phyloP scores from a whole-genome alignment of 2,329 filamentous ascomycete genomes.

The Fusarium verrucosum region DNA sequence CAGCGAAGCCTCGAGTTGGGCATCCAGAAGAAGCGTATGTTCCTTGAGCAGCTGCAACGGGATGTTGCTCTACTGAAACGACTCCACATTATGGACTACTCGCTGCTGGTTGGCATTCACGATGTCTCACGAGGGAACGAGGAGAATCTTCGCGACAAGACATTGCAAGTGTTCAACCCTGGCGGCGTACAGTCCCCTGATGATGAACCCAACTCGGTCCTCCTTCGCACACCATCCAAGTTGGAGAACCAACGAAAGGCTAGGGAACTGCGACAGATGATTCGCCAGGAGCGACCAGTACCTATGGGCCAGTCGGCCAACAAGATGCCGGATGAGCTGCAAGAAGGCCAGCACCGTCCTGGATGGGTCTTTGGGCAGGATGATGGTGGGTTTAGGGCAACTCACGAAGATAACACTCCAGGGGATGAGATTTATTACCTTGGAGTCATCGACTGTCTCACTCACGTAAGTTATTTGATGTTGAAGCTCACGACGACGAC shows the following conservation, averaged over 20 bases:
- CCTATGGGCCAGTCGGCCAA: constrained; percentile 84
- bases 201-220: constrained; percentile 69
- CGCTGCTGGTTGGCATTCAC: constrained; percentile 91
- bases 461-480: constrained; percentile 74
- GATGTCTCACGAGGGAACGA: constrained; percentile 91
- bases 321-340: constrained; percentile 90
- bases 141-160: constrained; percentile 90
- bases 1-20: constrained; percentile 89
- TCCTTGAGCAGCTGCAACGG: constrained; percentile 86
- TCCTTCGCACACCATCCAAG: constrained; percentile 92
- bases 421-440: constrained; percentile 97
- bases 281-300: constrained; percentile 92
- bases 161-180: constrained; percentile 91
- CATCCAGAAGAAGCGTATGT: constrained; percentile 84
- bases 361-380: constrained; percentile 90
- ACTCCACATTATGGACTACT: constrained; percentile 99
- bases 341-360: constrained; percentile 74
- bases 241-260: constrained; percentile 91
- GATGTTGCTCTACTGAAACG: constrained; percentile 89
- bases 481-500: constrained; percentile 6
- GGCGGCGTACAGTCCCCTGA: constrained; percentile 70
- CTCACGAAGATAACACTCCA: constrained; percentile 84
- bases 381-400: constrained; percentile 91
- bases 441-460: constrained; percentile 97
- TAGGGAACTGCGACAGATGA: constrained; percentile 87